A percentile compares a stretch with the other conserved stretches of the same genome.
phyloP scores from a whole-genome alignment of 2,329 filamentous ascomycete species.

The Stagonosporopsis cucurbitacearum region DNA sequence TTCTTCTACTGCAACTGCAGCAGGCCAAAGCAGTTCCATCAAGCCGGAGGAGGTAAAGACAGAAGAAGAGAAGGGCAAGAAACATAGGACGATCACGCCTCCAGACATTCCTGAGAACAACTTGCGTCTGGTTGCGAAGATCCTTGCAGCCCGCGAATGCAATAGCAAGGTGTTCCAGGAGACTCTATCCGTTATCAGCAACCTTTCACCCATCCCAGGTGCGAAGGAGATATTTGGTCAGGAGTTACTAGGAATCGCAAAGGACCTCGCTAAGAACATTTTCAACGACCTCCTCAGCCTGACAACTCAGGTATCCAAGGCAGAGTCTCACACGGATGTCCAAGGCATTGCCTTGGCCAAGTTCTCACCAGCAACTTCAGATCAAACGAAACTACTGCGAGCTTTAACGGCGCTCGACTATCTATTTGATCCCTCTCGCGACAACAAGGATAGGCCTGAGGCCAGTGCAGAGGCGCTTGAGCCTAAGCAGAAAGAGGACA shows the following conservation, averaged over 20 bases:
- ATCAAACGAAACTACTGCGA: conserved; percentile 93
- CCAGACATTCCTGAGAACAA: conserved; percentile 89
- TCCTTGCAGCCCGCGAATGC: conserved; percentile 94
- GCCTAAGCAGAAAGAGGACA: conserved; percentile 76
- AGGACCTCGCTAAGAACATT: conserved; percentile 82
- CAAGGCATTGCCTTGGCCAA: conserved; percentile 93
- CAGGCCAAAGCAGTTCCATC: conserved; percentile 28
- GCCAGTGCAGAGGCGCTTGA: conserved; percentile 59
- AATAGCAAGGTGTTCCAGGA: conserved; percentile 98
- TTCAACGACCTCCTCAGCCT: conserved; percentile 84
- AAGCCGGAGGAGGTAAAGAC: conserved; percentile 47
- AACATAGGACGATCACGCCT: conserved; percentile 71
- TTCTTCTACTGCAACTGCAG: conserved; percentile 9
- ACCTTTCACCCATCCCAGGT: conserved; percentile 88
- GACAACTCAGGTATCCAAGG: conserved; percentile 83
- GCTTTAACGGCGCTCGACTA: conserved; percentile 95
- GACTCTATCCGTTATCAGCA: conserved; percentile 98
- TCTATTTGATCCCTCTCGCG: conserved; percentile 82
- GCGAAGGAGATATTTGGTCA: conserved; percentile 91
- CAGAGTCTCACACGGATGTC: conserved; percentile 89
- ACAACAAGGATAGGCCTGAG: conserved; percentile 57
- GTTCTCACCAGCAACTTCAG: conserved; percentile 93
- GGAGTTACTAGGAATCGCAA: conserved; percentile 87
- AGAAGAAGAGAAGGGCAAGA: conserved; percentile 54
- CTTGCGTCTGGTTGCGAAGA: conserved; percentile 91